Percentiles rank a stretch among this genome's conserved stretches.
phyloP scores from a whole-genome alignment of 768 basidiomycete species.

The Glaciozyma antarctica region DNA sequence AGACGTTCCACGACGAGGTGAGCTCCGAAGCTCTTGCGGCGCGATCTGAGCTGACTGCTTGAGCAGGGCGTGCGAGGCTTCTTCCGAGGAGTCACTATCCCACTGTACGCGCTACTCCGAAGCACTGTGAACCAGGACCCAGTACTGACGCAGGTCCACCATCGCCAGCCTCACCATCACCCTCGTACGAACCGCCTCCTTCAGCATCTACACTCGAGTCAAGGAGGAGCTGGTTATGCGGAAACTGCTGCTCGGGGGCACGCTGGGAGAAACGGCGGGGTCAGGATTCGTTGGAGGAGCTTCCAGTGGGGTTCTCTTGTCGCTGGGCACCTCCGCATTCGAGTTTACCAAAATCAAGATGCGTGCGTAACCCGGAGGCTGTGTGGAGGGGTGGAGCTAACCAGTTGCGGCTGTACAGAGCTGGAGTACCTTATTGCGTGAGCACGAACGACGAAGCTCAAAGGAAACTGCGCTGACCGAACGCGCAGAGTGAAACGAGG shows the following conservation, averaged over 20 bases:
- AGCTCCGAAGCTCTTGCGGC: no score
- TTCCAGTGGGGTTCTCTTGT: slow-evolving; percentile 27
- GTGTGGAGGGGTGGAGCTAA: neutral
- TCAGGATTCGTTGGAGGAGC: slow-evolving; percentile 31
- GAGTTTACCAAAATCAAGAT: slow-evolving; percentile 19
- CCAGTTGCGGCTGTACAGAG: neutral
- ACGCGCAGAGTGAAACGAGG: slow-evolving; percentile 26
- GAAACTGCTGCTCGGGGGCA: slow-evolving; percentile 47
- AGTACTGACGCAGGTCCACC: slow-evolving; percentile 52
- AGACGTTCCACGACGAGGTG: slow-evolving; percentile 42
- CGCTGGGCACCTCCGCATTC: slow-evolving; percentile 26
- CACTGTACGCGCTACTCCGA: slow-evolving; percentile 11
- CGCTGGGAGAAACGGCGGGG: slow-evolving; percentile 1
- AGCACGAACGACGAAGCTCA: neutral
- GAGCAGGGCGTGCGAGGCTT: slow-evolving; percentile 57
- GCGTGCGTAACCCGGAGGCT: neutral
- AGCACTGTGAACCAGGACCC: no score
- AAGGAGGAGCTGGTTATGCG: slow-evolving; percentile 59
- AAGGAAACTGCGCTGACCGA: neutral
- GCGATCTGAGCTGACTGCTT: slow-evolving; percentile 7
- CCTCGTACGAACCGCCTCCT: slow-evolving; percentile 89
- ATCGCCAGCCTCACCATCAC: slow-evolving; percentile 92
- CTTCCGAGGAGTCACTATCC: slow-evolving; percentile 48
- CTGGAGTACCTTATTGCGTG: slow-evolving; percentile 34
- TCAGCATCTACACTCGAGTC: slow-evolving; percentile 78